These are phyloP conservation scores for Ilex paraguariensis DNA, from an alignment of 305 asterid species.

Conservation along the genomic window DNA sequence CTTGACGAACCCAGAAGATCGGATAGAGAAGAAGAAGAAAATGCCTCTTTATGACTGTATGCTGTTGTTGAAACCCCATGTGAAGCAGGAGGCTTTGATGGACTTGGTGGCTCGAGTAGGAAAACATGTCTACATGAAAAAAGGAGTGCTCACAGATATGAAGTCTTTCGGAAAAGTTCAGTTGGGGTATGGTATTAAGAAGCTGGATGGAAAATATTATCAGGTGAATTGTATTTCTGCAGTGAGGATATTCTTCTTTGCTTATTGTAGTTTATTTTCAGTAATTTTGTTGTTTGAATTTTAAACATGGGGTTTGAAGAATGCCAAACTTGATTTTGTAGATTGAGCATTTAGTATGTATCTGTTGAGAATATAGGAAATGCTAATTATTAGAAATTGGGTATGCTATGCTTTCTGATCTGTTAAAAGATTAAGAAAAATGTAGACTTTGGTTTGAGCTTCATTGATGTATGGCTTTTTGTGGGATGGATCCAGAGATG, in stretches of 20 bases:
- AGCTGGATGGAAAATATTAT: conserved; percentile 77
- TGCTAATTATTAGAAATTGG: no score
- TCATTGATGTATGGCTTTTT: no score
- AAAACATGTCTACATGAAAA: conserved; percentile 60
- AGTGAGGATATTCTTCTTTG: neutral
- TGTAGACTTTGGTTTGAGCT: no score
- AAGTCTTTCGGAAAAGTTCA: conserved; percentile 53
- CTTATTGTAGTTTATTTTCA: neutral
- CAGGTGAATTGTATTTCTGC: neutral
- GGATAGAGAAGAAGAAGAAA: conserved; percentile 1
- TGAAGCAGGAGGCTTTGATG: conserved; percentile 31
- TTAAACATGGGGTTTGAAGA: neutral
- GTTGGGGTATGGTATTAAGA: conserved; percentile 87
- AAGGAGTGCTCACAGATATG: conserved; percentile 68
- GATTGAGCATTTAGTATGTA: no score
- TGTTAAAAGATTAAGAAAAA: no score
- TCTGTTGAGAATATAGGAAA: no score
- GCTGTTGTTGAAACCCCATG: conserved; percentile 73
- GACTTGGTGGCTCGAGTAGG: conserved; percentile 59
- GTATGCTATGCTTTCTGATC: no score
- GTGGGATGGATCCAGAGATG: no score
- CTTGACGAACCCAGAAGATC: no score
- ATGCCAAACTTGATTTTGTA: no score
- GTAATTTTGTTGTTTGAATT: neutral
- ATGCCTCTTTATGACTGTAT: conserved; percentile 95